A percentile compares a stretch with the other conserved stretches of the same genome.
These are phyloP conservation scores for Magnolia kwangsiensis DNA, from an alignment of 164 flowering plant genomes.

Conservation along the genomic window DNA sequence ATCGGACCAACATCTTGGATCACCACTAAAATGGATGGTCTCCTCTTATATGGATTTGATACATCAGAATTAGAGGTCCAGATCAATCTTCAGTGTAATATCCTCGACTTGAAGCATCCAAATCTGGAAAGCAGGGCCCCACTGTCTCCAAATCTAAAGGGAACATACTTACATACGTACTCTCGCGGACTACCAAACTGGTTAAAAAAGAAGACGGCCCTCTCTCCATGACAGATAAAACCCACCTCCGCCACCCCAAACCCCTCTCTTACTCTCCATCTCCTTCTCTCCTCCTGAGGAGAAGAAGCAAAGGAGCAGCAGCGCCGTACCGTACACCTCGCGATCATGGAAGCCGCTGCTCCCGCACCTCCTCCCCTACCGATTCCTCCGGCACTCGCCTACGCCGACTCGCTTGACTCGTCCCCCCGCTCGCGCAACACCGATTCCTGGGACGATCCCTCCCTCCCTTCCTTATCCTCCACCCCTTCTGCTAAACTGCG, in stretches of 20 bases:
- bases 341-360: not conserved
- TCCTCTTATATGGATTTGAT: no score
- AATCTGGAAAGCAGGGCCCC: no score
- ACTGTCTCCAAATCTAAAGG: not conserved
- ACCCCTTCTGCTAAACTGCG: constrained; percentile 46
- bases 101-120: no score
- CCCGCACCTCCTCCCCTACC: constrained; percentile 4
- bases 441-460: constrained; percentile 48
- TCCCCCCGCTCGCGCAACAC: constrained; percentile 57
- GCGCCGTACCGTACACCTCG: not conserved
- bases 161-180: not conserved
- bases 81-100: no score
- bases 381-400: constrained; percentile 14
- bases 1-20: no score
- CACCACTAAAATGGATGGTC: no score
- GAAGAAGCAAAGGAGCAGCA: not conserved
- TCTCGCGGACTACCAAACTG: not conserved
- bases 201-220: not conserved
- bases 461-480: constrained; percentile 4
- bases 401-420: constrained; percentile 55
- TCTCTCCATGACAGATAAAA: not conserved
- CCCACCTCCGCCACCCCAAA: not conserved
- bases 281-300: not conserved
- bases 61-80: no score
- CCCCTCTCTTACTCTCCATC: not conserved